Conservation (phyloP, 768 basidiomycete species). For the Russula ochroleuca region DNA sequence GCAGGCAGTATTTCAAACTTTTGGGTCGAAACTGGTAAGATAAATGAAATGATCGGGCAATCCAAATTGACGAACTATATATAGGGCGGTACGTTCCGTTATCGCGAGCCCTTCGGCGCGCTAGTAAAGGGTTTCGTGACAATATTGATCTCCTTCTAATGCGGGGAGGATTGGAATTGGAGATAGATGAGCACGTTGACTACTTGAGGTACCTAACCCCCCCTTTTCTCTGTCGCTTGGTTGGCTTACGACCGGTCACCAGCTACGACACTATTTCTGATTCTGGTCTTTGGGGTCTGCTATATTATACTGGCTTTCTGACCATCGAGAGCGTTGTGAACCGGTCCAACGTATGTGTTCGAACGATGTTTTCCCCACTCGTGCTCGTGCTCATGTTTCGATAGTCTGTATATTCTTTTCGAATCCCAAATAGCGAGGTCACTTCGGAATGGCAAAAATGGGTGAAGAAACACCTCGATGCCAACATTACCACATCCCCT, state of each 20-base stretch:
- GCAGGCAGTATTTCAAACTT: background rate
- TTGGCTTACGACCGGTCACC: background rate
- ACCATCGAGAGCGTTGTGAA: background rate
- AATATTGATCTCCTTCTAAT: background rate
- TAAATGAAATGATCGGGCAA: background rate
- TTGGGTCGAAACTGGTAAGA: background rate
- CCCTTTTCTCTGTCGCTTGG: background rate
- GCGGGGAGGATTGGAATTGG: background rate
- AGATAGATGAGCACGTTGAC: background rate
- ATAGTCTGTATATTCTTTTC: background rate
- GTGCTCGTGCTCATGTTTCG: background rate
- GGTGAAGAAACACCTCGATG: background rate
- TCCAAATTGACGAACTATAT: background rate
- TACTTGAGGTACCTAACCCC: background rate
- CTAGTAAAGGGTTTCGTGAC: background rate
- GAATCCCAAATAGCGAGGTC: background rate
- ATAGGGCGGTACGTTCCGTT: background rate
- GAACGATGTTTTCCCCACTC: background rate
- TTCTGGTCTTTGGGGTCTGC: background rate
- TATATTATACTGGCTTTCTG: background rate
- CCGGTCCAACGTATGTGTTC: background rate
- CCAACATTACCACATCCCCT: no score
- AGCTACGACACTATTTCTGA: background rate
- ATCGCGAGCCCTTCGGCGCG: background rate
- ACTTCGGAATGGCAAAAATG: background rate